Conservation (phyloP, 1,284 basidiomycete genomes). For the Wallemia ichthyophaga region DNA sequence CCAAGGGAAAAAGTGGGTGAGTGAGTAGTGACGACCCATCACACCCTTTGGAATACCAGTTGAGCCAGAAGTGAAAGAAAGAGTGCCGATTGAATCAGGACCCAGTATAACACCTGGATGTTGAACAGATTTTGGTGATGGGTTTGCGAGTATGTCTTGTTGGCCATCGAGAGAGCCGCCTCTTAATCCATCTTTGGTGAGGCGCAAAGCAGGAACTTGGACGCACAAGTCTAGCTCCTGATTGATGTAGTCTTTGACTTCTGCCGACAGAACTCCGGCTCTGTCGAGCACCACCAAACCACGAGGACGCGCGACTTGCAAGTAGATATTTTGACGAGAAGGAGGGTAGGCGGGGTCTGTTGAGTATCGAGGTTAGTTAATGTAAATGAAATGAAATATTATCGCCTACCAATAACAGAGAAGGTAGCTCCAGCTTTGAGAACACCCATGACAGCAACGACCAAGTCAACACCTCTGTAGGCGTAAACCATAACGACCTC, state of each 20-base stretch:
- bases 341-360: conserved; percentile 89
- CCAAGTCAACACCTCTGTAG: conserved; percentile 78
- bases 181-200: conserved; percentile 31
- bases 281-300: conserved; percentile 73
- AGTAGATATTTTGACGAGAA: conserved; percentile 77
- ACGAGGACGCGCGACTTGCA: conserved; percentile 77
- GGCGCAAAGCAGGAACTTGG: conserved; percentile 66
- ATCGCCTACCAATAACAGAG: conserved; percentile 60
- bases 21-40: conserved; percentile 68
- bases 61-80: conserved; percentile 90
- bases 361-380: background rate
- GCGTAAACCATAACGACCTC: conserved; percentile 99
- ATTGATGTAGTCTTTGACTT: conserved; percentile 58
- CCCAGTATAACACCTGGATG: conserved; percentile 59
- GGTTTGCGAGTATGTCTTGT: conserved; percentile 14
- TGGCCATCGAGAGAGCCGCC: conserved; percentile 25
- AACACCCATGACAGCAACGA: conserved; percentile 87
- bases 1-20: conserved; percentile 99
- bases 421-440: conserved; percentile 93
- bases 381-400: conserved; percentile 1
- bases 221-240: conserved; percentile 55
- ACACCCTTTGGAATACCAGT: conserved; percentile 98
- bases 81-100: conserved; percentile 77
- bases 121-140: conserved; percentile 10
- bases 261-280: conserved; percentile 49